Percentiles rank a stretch among this genome's conserved stretches.
phyloP scores from a whole-genome alignment of 768 basidiomycete genomes.

The Leccinum subgranulosum region DNA sequence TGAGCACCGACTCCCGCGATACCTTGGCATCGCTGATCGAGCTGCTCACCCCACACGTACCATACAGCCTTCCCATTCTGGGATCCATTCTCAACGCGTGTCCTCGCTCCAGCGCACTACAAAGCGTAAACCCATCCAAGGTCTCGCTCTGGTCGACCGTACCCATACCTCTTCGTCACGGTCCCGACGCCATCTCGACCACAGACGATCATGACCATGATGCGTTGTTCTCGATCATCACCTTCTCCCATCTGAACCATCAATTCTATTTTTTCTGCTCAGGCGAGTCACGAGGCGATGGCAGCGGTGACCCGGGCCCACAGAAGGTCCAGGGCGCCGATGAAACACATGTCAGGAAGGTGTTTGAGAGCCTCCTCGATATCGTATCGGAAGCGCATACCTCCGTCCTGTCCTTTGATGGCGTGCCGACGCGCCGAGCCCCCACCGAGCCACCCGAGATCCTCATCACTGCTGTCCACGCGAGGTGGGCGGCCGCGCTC shows the following conservation, averaged over 20 bases:
- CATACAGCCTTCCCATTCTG: conserved; percentile 14
- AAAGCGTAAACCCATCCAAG: conserved; percentile 13
- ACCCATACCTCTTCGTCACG: conserved; percentile 1
- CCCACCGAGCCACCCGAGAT: conserved; percentile 12
- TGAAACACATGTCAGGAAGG: conserved; percentile 12
- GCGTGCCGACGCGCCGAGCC: neutral
- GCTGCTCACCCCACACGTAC: conserved; percentile 12
- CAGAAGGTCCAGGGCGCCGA: conserved; percentile 5
- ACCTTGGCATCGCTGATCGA: conserved; percentile 6
- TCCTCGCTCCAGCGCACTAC: conserved; percentile 11
- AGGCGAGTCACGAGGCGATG: neutral
- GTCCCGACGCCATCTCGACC: neutral
- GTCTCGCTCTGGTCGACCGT: conserved; percentile 19
- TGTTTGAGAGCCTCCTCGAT: conserved; percentile 11
- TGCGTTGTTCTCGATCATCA: conserved; percentile 17
- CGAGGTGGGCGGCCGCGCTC: conserved; percentile 12
- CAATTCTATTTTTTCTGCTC: conserved; percentile 21
- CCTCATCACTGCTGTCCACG: conserved; percentile 1
- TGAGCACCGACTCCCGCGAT: neutral
- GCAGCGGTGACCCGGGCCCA: neutral
- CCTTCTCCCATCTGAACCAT: conserved; percentile 10
- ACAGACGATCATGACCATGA: neutral
- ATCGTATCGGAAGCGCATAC: neutral
- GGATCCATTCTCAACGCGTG: conserved; percentile 18
- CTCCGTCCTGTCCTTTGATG: neutral